Conservation (phyloP, 169 alveolate species). For the Plasmodium ovale region DNA sequence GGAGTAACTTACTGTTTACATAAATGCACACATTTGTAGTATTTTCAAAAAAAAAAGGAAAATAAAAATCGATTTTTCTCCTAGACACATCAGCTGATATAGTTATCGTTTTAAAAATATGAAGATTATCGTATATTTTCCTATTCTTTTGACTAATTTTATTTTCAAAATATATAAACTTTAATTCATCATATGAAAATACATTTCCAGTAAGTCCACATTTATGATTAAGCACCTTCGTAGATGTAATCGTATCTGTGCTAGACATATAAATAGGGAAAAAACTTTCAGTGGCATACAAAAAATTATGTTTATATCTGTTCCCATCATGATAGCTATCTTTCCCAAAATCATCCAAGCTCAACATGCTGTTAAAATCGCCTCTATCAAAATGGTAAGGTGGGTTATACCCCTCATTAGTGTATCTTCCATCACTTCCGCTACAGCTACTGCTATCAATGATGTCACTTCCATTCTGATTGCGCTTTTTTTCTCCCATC, state of each 20-base stretch:
- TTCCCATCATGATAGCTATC: background rate
- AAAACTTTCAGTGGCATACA: conserved; percentile 60
- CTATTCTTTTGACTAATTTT: conserved; percentile 61
- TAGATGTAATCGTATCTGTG: conserved; percentile 58
- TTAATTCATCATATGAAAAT: conserved; percentile 77
- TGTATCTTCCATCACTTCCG: too few relatives aligned
- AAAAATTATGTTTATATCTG: conserved; percentile 25
- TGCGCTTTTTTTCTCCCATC: background rate
- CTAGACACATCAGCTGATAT: conserved; percentile 83
- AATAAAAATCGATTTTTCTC: conserved; percentile 78
- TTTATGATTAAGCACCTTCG: conserved; percentile 73
- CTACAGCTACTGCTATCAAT: background rate
- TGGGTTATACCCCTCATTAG: too few relatives aligned
- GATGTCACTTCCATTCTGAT: background rate
- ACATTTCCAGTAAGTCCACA: conserved; percentile 77
- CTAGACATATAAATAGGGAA: conserved; percentile 59
- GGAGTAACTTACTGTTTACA: conserved; percentile 78
- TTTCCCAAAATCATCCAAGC: background rate
- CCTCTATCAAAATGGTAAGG: background rate
- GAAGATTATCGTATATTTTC: conserved; percentile 45
- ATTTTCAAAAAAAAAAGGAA: conserved; percentile 83
- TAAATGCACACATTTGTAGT: conserved; percentile 79
- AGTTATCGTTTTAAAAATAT: conserved; percentile 77
- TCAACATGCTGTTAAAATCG: background rate
- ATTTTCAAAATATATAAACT: conserved; percentile 74